A percentile compares a stretch with the other conserved stretches of the same genome.
phyloP scores from a whole-genome alignment of 768 basidiomycete species.

The Mycena pura region DNA sequence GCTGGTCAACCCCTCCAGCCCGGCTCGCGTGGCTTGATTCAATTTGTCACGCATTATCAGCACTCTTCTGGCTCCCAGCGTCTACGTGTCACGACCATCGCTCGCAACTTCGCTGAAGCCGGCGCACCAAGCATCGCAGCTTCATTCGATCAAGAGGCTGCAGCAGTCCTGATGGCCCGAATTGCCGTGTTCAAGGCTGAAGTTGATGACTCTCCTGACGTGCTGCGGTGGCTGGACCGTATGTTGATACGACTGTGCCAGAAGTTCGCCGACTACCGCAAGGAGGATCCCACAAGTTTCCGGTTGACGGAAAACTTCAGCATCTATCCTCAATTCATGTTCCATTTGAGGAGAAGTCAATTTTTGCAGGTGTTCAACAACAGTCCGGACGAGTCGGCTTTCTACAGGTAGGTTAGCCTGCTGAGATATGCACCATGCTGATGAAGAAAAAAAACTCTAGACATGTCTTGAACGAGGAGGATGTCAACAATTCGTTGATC shows the following conservation, averaged over 20 bases:
- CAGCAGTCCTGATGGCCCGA: conserved; percentile 97
- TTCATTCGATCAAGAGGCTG: conserved; percentile 97
- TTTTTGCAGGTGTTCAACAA: conserved; percentile 99
- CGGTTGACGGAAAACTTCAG: conserved; percentile 94
- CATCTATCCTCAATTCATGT: conserved; percentile 99
- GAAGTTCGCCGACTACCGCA: conserved; percentile 98
- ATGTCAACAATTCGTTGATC: conserved; percentile 98
- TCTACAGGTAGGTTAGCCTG: conserved; percentile 76
- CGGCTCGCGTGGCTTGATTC: conserved; percentile 92
- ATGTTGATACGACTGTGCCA: conserved; percentile 99
- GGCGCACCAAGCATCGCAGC: conserved; percentile 93
- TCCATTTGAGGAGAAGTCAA: conserved; percentile 95
- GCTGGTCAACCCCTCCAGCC: conserved; percentile 92
- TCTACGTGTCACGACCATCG: conserved; percentile 96
- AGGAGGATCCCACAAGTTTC: conserved; percentile 96
- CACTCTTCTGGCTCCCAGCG: conserved; percentile 96
- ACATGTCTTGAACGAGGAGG: conserved; percentile 94
- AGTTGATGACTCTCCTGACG: conserved; percentile 97
- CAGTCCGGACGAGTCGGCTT: conserved; percentile 99
- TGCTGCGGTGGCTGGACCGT: conserved; percentile 94
- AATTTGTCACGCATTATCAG: conserved; percentile 99
- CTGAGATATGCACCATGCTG: no score
- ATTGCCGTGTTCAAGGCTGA: conserved; percentile 99
- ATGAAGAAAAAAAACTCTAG: conserved; percentile 44
- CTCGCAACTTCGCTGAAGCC: conserved; percentile 96